phyloP scores from a whole-genome alignment of 805 yeast genomes.

The Candida silvatica region DNA sequence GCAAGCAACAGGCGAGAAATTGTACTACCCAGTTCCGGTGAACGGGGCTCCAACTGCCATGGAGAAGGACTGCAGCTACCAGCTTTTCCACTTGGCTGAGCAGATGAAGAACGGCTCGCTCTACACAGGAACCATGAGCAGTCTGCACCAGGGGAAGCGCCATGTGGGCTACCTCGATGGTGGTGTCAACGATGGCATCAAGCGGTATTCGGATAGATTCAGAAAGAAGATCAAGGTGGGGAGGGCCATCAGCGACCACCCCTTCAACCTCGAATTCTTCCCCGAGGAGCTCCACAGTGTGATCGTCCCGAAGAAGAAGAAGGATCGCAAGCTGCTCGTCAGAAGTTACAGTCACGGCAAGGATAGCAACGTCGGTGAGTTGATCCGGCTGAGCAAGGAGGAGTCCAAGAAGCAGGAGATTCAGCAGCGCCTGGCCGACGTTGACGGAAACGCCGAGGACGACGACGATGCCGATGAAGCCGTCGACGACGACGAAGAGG shows the following conservation, averaged over 20 bases:
- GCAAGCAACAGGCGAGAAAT: constrained; percentile 24
- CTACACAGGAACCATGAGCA: constrained; percentile 44
- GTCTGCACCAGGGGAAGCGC: constrained; percentile 14
- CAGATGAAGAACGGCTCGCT: constrained; percentile 60
- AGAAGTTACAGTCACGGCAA: constrained; percentile 30
- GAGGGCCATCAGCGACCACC: constrained; percentile 69
- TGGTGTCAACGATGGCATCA: constrained; percentile 56
- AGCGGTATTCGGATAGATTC: constrained; percentile 77
- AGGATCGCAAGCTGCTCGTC: constrained; percentile 27
- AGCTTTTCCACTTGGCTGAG: constrained; percentile 43
- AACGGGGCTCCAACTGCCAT: constrained; percentile 44
- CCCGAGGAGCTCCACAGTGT: constrained; percentile 71
- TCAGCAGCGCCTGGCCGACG: constrained; percentile 25
- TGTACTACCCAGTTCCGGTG: constrained; percentile 48
- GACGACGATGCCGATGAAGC: constrained; percentile 36
- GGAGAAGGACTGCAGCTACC: constrained; percentile 47
- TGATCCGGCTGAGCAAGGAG: constrained; percentile 15
- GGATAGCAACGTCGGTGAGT: constrained; percentile 28
- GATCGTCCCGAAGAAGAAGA: constrained; percentile 47
- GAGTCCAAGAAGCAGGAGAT: constrained; percentile 22
- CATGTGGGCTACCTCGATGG: constrained; percentile 27
- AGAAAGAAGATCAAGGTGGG: constrained; percentile 63
- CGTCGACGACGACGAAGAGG: constrained; percentile 45
- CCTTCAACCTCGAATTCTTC: constrained; percentile 59
- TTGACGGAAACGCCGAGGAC: constrained; percentile 29